Conservation (phyloP, 805 yeast species). For the Debaryomyces prosopidis region DNA sequence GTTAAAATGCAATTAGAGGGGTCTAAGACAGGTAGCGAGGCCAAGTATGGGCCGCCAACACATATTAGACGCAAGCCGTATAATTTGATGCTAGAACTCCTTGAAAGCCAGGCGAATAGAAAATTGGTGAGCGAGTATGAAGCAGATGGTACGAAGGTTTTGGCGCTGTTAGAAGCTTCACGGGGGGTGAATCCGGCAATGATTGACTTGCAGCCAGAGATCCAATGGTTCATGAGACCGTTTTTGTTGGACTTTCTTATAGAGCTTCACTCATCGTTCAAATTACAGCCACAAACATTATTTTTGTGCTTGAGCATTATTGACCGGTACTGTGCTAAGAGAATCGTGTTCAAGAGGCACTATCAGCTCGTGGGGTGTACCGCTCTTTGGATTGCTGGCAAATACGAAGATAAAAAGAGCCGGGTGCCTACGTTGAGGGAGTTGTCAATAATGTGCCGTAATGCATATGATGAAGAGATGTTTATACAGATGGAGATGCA, state of each 20-base stretch:
- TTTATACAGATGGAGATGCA: slow-evolving; percentile 63
- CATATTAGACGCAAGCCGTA: slow-evolving; percentile 33
- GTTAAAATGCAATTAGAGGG: slow-evolving; percentile 1
- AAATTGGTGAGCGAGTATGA: slow-evolving; percentile 45
- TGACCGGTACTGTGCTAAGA: slow-evolving; percentile 47
- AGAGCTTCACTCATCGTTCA: slow-evolving; percentile 45
- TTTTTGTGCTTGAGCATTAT: slow-evolving; percentile 45
- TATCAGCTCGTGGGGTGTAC: slow-evolving; percentile 50
- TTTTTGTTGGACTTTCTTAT: slow-evolving; percentile 43
- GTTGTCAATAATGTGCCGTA: slow-evolving; percentile 55
- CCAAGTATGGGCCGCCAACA: slow-evolving; percentile 29
- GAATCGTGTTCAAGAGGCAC: slow-evolving; percentile 48
- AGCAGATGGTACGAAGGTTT: slow-evolving; percentile 36
- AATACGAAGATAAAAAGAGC: slow-evolving; percentile 59
- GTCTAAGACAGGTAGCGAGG: slow-evolving; percentile 2
- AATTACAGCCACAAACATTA: slow-evolving; percentile 42
- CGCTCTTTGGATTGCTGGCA: slow-evolving; percentile 49
- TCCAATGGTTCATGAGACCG: slow-evolving; percentile 51
- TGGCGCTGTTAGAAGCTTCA: slow-evolving; percentile 40
- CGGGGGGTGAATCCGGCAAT: slow-evolving; percentile 50
- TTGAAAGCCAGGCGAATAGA: slow-evolving; percentile 48
- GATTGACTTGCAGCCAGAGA: slow-evolving; percentile 49
- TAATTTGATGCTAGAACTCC: slow-evolving; percentile 44
- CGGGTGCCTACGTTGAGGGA: slow-evolving; percentile 59
- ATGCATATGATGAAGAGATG: slow-evolving; percentile 57